A percentile compares a stretch with the other conserved stretches of the same genome.
phyloP scores from a whole-genome alignment of 805 yeast genomes.

The Dipodascus geniculatus region DNA sequence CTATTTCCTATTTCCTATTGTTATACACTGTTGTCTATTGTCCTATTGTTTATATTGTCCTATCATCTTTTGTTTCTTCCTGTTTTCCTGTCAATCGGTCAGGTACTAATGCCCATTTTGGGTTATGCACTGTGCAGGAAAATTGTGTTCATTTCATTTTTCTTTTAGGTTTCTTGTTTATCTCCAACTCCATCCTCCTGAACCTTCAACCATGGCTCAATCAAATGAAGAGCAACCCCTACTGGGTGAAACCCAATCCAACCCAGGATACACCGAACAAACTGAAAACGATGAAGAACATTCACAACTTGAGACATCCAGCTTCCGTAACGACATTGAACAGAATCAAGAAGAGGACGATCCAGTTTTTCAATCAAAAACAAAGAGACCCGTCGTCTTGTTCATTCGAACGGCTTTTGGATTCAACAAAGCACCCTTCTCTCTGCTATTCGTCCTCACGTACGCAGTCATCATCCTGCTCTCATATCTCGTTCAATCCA shows the following conservation, averaged over 20 bases:
- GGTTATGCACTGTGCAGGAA: not conserved
- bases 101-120: not conserved
- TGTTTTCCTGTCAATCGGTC: too few species aligned
- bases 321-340: not conserved
- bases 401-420: constrained; percentile 14
- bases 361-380: too few species aligned
- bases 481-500: constrained; percentile 3
- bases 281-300: not conserved
- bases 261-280: not conserved
- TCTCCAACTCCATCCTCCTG: too few species aligned
- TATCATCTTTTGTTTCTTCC: too few species aligned
- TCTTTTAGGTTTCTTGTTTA: not conserved
- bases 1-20: too few species aligned
- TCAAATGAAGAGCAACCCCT: not conserved
- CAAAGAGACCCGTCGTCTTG: not conserved
- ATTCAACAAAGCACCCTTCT: constrained; percentile 15
- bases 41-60: too few species aligned
- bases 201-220: too few species aligned
- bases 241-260: not conserved
- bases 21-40: not conserved
- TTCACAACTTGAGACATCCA: not conserved
- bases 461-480: constrained; percentile 6
- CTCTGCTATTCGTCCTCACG: constrained; percentile 11
- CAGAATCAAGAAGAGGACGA: not conserved
- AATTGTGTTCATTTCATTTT: not conserved